phyloP scores from a whole-genome alignment of 257 asterid genomes.

The Craterostigma plantagineum region DNA sequence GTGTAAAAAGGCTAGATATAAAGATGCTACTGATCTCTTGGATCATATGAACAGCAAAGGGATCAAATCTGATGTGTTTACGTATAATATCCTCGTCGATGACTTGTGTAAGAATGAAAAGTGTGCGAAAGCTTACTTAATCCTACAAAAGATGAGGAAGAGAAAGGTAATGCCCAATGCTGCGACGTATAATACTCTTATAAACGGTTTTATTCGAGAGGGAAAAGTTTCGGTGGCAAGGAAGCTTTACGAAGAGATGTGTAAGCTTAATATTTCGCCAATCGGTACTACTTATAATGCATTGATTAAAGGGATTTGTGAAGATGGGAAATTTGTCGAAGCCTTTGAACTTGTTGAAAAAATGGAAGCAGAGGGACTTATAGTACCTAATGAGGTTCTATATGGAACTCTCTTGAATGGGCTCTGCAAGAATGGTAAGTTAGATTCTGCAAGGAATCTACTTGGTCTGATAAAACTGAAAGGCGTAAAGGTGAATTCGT shows the following conservation, averaged over 20 bases:
- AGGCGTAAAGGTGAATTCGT: conserved; percentile 25
- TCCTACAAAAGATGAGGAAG: conserved; percentile 54
- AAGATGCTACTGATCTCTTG: conserved; percentile 46
- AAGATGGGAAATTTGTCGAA: conserved; percentile 39
- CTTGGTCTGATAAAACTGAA: conserved; percentile 34
- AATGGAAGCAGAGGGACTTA: conserved; percentile 45
- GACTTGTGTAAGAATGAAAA: conserved; percentile 47
- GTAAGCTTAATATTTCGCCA: conserved; percentile 35
- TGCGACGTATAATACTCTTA: conserved; percentile 72
- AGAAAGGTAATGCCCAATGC: conserved; percentile 52
- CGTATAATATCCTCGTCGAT: conserved; percentile 63
- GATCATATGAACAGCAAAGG: conserved; percentile 70
- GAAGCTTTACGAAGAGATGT: conserved; percentile 55
- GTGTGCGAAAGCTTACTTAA: conserved; percentile 62
- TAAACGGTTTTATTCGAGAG: conserved; percentile 65
- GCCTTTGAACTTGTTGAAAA: conserved; percentile 39
- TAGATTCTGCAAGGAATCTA: conserved; percentile 42
- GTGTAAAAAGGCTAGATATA: conserved; percentile 63
- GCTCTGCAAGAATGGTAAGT: conserved; percentile 42
- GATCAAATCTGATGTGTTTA: conserved; percentile 53
- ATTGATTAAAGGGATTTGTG: conserved; percentile 60
- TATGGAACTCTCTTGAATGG: conserved; percentile 75
- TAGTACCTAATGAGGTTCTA: conserved; percentile 51
- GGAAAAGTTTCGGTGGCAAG: conserved; percentile 52
- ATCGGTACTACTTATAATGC: conserved; percentile 52